Evolutionary conservation across 2,329 filamentous ascomycete species (phyloP), one percentile per base, ranked within the genome.

Genomic region (Mycosphaerella sp.): DNA sequence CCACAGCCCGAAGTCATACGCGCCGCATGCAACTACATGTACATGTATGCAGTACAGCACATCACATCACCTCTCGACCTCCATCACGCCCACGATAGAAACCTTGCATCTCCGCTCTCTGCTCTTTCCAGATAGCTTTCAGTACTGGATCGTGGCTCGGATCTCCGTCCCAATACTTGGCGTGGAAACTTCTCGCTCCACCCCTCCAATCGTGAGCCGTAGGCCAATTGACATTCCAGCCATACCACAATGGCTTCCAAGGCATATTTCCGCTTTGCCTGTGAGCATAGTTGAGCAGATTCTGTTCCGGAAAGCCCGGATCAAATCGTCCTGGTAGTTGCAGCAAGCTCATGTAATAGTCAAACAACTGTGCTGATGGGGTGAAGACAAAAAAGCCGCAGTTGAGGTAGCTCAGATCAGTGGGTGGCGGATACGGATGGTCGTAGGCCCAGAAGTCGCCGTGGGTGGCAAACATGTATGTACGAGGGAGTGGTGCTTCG

Each of bases 221-320:
- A 3, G 70, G 68, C 64, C 66, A 71, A 41, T 70, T 68, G 13
- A 68, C 67, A 50, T 70, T 70, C 68, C 69, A 72, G 1, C 62
- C 63, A 51, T 69, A 65, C 58, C 66, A 66, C 17, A 71, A 49
- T 44, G 63, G 64, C 49, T 61, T 63, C 69, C 68, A 72, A 1
- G 70, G 70, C 70, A 73, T 71, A 14, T 68, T 67, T 0, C 70
- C 69, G 1, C 67, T 66, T 9, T 59, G 53, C 2, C 67, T 57
- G 52, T 72, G 68, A 28, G 68, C 70, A 43, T 72, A 69, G 41
- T 72, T 72, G 40, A 71, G 52, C 44, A 72, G 48, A 52, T 67
- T 66, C 62, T 72, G 68, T 58, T 72, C 70, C 16, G 64, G 65
- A 21, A 67, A 65, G 1, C 54, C 46, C 1, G 65, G 60, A 12